These are phyloP conservation scores for Colletotrichum liaoningense DNA, from an alignment of 2,329 filamentous ascomycete genomes.

Conservation along the genomic window DNA sequence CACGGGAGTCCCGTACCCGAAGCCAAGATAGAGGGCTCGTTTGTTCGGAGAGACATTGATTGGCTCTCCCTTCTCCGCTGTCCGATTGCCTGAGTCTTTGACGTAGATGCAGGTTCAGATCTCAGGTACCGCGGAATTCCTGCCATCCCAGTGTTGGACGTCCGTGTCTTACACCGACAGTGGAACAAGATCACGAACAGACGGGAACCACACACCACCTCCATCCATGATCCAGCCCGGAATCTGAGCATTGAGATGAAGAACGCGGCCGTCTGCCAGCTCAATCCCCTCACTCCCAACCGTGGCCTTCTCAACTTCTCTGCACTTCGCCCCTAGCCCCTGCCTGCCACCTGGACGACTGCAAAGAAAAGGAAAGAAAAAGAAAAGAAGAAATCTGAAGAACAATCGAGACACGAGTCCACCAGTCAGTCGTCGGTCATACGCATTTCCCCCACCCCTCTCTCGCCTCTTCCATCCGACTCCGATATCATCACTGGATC, in stretches of 20 bases:
- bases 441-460: neutral
- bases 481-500: neutral
- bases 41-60: neutral
- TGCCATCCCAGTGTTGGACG: neutral
- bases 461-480: neutral
- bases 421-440: neutral
- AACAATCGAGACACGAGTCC: constrained; percentile 3
- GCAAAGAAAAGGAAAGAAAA: constrained; percentile 11
- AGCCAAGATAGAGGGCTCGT: neutral
- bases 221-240: neutral
- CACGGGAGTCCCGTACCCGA: neutral
- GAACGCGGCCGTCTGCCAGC: neutral
- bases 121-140: neutral
- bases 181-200: neutral
- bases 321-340: neutral
- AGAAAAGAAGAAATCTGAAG: constrained; percentile 19
- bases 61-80: neutral
- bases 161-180: neutral
- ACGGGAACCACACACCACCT: neutral
- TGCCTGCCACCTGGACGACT: constrained; percentile 24
- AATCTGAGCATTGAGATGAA: neutral
- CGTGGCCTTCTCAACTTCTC: neutral
- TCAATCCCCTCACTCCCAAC: neutral
- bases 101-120: neutral
- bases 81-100: neutral